Evolutionary conservation across 2,329 filamentous ascomycete genomes (phyloP), one percentile per base, ranked within the genome.

Genomic region (Ceratocystis albifundus): DNA sequence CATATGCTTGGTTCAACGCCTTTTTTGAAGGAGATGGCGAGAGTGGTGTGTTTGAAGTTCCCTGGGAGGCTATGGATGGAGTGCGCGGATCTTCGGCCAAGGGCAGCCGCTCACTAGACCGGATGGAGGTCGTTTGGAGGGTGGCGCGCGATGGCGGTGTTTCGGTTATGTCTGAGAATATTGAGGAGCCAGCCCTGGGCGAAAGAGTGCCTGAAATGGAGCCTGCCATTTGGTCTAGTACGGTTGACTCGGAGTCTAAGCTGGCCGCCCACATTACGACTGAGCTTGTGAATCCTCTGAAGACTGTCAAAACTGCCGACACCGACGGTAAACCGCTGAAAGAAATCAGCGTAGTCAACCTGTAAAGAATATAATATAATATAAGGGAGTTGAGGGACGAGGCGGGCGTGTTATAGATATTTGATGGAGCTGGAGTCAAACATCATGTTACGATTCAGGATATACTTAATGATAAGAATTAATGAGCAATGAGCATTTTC

Each of bases 1-100:
- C 92, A 0, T 93, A 97, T 72, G 89, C 96, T 17, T 99, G 94
- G 94, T 96, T 96, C 79, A 99, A 99, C 72, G 80, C 86, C 1
- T 97, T 86, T 75, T 97, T 97, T 71, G 94, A 97, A 76, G 91
- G 92, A 57, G 61, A 68, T 53, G 67, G 65, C 62, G 81, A 86
- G 55, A 88, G 82, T 8, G 93, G 83, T 10, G 77, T 84, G 2
- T 85, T 85, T 62, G 75, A 77, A 67, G 81, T 85, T 32, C 80
- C 80, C 0, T 85, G 83, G 83, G 82, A 84, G 48, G 79, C 80
- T 65, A 89, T 99, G 84, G 94, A 99, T 71, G 94, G 94, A 2
- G 92, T 99, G 75, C 96, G 96, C 74, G 94, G 94, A 0, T 92
- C 88, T 3, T 85, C 81, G 25, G 82, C 86, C 41, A 96, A 96